Evolutionary conservation across 1,284 basidiomycete species (phyloP).

Genomic region (Rhizoctonia solani): DNA sequence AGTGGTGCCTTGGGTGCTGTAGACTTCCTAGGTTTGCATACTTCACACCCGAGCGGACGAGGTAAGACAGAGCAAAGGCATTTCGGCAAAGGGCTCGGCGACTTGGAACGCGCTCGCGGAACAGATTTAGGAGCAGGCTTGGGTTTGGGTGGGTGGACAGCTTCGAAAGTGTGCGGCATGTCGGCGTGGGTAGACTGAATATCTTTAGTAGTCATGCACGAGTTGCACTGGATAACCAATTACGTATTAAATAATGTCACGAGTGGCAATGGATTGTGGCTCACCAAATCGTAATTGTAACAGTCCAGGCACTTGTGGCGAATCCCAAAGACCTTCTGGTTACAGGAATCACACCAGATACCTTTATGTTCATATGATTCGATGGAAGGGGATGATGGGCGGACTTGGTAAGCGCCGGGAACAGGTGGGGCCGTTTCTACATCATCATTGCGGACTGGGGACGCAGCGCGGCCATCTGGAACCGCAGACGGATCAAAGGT

Average conservation of each 20-base stretch:
- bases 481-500: constrained; percentile 28
- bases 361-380: constrained; percentile 32
- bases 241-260: background rate
- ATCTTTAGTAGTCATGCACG: constrained; percentile 23
- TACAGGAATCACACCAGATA: constrained; percentile 42
- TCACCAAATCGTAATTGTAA: constrained; percentile 40
- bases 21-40: constrained; percentile 32
- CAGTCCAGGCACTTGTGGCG: constrained; percentile 43
- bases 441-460: constrained; percentile 31
- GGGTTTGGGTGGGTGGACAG: constrained; percentile 17
- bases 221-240: constrained; percentile 22
- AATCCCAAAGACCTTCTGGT: constrained; percentile 39
- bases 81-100: background rate
- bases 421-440: constrained; percentile 32
- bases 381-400: constrained; percentile 29
- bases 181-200: constrained; percentile 31
- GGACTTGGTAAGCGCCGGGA: constrained; percentile 8
- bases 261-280: constrained; percentile 8
- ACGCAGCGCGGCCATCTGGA: constrained; percentile 37
- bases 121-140: background rate
- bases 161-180: constrained; percentile 33
- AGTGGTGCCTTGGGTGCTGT: background rate
- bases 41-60: constrained; percentile 23
- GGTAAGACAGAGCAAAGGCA: constrained; percentile 29
- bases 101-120: background rate